Conservation (phyloP, 192 early-diverging fungal genomes). For the Rhizoclosmatium sp. region DNA sequence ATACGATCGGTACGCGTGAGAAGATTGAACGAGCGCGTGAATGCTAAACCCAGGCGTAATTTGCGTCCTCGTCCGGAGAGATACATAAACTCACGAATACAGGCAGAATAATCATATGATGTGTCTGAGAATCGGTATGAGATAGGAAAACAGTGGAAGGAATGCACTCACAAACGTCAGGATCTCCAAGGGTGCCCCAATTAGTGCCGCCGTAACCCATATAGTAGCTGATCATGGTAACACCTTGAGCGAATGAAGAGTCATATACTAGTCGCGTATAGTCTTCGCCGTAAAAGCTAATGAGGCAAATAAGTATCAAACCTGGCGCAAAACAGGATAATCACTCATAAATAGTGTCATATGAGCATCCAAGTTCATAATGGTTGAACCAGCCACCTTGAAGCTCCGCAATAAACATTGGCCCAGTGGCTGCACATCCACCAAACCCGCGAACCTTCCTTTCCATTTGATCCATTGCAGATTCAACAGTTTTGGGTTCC, state of each 20-base stretch:
- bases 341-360: constrained; percentile 70
- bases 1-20: constrained; percentile 40
- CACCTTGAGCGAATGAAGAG: constrained; percentile 69
- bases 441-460: constrained; percentile 72
- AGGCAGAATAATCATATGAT: constrained; percentile 79
- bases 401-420: constrained; percentile 78
- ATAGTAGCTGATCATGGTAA: constrained; percentile 70
- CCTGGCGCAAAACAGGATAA: background rate
- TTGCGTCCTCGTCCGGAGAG: constrained; percentile 69
- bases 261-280: constrained; percentile 71
- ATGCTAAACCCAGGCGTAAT: constrained; percentile 64
- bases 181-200: constrained; percentile 76
- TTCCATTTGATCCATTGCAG: constrained; percentile 69
- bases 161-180: constrained; percentile 54
- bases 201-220: constrained; percentile 84
- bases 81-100: constrained; percentile 74
- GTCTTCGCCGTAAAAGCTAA: constrained; percentile 69
- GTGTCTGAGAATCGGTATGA: constrained; percentile 52
- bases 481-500: constrained; percentile 55
- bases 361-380: constrained; percentile 67
- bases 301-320: no score
- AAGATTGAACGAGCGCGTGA: constrained; percentile 67
- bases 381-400: constrained; percentile 86
- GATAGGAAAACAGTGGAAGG: no score
- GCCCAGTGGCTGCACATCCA: constrained; percentile 68